A percentile compares a stretch with the other conserved stretches of the same genome.
Evolutionary conservation across 768 basidiomycete species (phyloP).

Genomic region (Lepiota venenata): DNA sequence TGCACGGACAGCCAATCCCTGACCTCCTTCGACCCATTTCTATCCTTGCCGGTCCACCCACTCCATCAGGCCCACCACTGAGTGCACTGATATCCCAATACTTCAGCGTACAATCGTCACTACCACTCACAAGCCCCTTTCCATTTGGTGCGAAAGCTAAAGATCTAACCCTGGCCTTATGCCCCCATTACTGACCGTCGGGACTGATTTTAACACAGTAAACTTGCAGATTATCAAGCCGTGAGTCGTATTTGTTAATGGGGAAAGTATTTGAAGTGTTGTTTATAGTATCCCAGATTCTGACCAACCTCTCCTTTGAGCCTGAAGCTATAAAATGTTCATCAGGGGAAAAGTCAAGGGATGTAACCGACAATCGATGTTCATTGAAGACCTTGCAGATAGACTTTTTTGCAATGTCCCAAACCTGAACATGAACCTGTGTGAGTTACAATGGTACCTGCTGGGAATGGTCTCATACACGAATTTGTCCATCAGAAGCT

Average conservation of each 20-base stretch:
- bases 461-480: slow-evolving; percentile 44
- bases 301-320: slow-evolving; percentile 59
- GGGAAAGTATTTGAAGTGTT: slow-evolving; percentile 33
- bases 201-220: slow-evolving; percentile 45
- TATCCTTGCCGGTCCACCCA: neutral
- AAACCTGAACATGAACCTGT: slow-evolving; percentile 62
- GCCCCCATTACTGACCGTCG: slow-evolving; percentile 44
- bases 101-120: slow-evolving; percentile 79
- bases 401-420: slow-evolving; percentile 77
- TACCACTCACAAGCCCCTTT: slow-evolving; percentile 82
- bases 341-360: slow-evolving; percentile 57
- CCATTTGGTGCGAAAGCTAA: slow-evolving; percentile 91
- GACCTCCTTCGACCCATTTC: slow-evolving; percentile 63
- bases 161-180: slow-evolving; percentile 72
- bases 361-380: slow-evolving; percentile 89
- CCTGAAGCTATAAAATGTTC: slow-evolving; percentile 82
- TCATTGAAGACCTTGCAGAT: slow-evolving; percentile 79
- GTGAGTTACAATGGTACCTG: slow-evolving; percentile 18
- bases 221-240: too few species aligned
- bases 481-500: slow-evolving; percentile 86
- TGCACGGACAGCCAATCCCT: slow-evolving; percentile 39
- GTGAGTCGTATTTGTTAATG: slow-evolving; percentile 39
- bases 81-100: slow-evolving; percentile 82
- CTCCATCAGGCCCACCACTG: slow-evolving; percentile 50
- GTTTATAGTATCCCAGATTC: slow-evolving; percentile 36